Evolutionary conservation across 495 filamentous ascomycete species (phyloP).

Genomic region (Parmelia sp.): DNA sequence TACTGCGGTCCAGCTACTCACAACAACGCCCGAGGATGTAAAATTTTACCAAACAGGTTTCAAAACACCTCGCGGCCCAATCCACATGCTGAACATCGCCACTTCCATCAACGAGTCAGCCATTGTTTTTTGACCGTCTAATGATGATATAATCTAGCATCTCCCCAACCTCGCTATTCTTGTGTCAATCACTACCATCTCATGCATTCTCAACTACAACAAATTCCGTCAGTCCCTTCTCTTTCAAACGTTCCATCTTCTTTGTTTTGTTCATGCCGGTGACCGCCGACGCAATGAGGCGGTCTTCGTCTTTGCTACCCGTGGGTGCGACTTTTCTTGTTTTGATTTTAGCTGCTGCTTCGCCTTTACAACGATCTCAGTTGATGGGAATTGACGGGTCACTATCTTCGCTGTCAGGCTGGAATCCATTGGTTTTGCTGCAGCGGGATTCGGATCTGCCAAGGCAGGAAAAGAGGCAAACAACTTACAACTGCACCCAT

Average conservation of each 20-base stretch:
- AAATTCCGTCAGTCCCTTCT: background rate
- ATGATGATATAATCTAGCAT: conserved; percentile 13
- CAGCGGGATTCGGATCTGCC: background rate
- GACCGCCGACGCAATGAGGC: conserved; percentile 1
- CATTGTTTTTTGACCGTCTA: conserved; percentile 1
- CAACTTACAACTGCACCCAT: conserved; percentile 20
- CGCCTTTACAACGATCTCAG: conserved; percentile 1
- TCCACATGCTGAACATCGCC: background rate
- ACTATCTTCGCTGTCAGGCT: background rate
- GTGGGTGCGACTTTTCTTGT: background rate
- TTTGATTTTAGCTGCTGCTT: conserved; percentile 2
- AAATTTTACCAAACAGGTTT: conserved; percentile 7
- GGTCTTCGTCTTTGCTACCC: background rate
- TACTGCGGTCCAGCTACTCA: background rate
- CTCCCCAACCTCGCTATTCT: background rate
- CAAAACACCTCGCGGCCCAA: conserved; percentile 4
- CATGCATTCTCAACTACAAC: conserved; percentile 2
- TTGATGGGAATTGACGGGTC: background rate
- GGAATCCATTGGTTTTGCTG: conserved; percentile 1
- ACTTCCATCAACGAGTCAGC: background rate
- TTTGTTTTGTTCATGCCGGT: background rate
- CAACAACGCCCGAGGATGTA: background rate
- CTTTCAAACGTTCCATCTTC: background rate
- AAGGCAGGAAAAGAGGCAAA: conserved; percentile 14
- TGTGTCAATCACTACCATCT: background rate